Evolutionary conservation across 805 yeast genomes (phyloP).

Genomic region (Lipomyces oligophaga): DNA sequence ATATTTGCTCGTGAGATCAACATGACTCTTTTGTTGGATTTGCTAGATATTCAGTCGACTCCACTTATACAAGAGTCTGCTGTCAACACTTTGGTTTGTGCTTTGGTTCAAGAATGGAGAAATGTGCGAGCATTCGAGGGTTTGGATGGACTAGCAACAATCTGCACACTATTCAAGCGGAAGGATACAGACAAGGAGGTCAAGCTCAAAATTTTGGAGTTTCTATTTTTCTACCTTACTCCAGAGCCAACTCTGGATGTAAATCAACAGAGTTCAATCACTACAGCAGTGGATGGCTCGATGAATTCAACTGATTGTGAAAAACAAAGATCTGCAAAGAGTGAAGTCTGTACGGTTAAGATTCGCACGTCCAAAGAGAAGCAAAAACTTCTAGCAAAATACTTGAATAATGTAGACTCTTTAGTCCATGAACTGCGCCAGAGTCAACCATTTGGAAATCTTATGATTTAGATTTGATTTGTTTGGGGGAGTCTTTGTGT

Average conservation of each 20-base stretch:
- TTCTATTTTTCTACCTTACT: constrained; percentile 61
- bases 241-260: constrained; percentile 49
- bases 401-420: constrained; percentile 46
- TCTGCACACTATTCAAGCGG: constrained; percentile 47
- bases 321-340: not conserved
- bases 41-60: constrained; percentile 28
- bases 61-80: constrained; percentile 39
- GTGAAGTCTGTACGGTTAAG: not conserved
- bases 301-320: not conserved
- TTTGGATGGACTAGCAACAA: constrained; percentile 50
- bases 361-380: constrained; percentile 44
- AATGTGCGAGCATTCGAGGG: constrained; percentile 58
- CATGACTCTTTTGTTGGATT: constrained; percentile 39
- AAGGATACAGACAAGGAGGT: constrained; percentile 48
- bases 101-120: constrained; percentile 53
- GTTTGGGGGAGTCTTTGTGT: too few relatives aligned
- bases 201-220: constrained; percentile 63
- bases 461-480: constrained; percentile 10
- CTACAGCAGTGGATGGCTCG: not conserved
- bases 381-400: constrained; percentile 42
- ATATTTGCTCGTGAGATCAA: constrained; percentile 46
- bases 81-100: constrained; percentile 55
- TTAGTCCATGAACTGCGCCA: constrained; percentile 46
- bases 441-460: constrained; percentile 48
- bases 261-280: too few relatives aligned